These are phyloP conservation scores for Mentha longifolia DNA, from an alignment of 257 asterid species.

Conservation along the genomic window DNA sequence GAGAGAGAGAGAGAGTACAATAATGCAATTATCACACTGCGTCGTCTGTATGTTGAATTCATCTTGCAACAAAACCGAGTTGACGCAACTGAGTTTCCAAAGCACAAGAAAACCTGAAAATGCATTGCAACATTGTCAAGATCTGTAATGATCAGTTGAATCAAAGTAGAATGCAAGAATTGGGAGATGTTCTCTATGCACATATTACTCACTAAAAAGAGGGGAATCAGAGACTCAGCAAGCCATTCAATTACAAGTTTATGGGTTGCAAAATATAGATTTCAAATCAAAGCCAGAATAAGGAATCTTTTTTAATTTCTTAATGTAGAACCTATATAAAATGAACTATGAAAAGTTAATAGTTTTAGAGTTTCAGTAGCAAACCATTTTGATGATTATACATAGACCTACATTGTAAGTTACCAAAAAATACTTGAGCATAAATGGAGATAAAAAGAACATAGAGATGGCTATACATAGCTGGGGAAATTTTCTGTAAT, in stretches of 20 bases:
- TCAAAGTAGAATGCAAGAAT: neutral
- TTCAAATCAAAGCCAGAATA: neutral
- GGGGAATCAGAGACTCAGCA: slow-evolving; percentile 13
- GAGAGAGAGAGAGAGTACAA: slow-evolving; percentile 59
- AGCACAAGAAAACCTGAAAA: slow-evolving; percentile 88
- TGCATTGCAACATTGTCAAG: slow-evolving; percentile 13
- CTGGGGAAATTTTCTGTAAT: slow-evolving; percentile 8
- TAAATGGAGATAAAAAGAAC: slow-evolving; percentile 4
- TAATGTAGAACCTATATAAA: slow-evolving; percentile 2
- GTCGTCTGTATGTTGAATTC: slow-evolving; percentile 99
- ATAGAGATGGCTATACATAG: slow-evolving; percentile 12
- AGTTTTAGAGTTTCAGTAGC: neutral
- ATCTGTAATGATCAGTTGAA: slow-evolving; percentile 12
- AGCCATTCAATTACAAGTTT: slow-evolving; percentile 3
- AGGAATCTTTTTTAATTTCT: neutral
- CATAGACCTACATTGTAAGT: neutral
- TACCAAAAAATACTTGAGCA: neutral
- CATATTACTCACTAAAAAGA: slow-evolving; percentile 5
- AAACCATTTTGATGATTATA: neutral
- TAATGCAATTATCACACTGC: slow-evolving; percentile 94
- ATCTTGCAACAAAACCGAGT: slow-evolving; percentile 97
- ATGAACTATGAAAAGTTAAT: neutral
- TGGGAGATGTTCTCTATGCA: neutral
- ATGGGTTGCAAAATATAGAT: neutral
- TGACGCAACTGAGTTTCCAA: slow-evolving; percentile 95